Conservation (phyloP, 768 basidiomycete genomes). For the Baorangia bicolor region DNA sequence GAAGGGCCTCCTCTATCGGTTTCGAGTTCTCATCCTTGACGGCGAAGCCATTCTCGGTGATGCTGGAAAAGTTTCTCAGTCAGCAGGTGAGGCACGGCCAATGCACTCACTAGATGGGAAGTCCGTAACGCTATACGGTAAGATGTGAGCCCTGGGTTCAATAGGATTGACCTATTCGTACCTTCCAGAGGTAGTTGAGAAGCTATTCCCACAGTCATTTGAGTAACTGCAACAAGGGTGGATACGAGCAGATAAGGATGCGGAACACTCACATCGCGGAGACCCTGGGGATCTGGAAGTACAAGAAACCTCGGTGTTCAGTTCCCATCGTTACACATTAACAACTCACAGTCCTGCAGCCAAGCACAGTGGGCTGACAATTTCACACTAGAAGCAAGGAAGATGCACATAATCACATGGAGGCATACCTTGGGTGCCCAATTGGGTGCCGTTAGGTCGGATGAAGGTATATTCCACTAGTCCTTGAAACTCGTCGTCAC, state of each 20-base stretch:
- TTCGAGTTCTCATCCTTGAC: constrained; percentile 61
- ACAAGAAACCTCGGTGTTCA: not conserved
- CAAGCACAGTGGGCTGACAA: constrained; percentile 57
- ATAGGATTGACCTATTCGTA: constrained; percentile 21
- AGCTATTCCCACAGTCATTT: constrained; percentile 34
- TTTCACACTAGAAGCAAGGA: not conserved
- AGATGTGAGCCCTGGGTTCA: not conserved
- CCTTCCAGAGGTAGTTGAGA: constrained; percentile 71
- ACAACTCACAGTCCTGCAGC: constrained; percentile 59
- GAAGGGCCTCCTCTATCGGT: constrained; percentile 51
- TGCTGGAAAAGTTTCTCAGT: constrained; percentile 34
- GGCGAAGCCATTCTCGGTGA: constrained; percentile 76
- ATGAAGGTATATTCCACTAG: constrained; percentile 60
- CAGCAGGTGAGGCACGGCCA: not conserved
- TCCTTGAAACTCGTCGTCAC: constrained; percentile 64
- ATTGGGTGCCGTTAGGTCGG: constrained; percentile 59
- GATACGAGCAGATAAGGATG: not conserved
- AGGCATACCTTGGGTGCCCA: constrained; percentile 56
- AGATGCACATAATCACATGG: not conserved
- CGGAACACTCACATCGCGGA: constrained; percentile 49
- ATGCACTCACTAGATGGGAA: constrained; percentile 52
- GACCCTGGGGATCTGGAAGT: constrained; percentile 57
- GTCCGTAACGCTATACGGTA: constrained; percentile 39
- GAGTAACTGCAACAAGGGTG: not conserved
- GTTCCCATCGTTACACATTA: not conserved